phyloP scores from a whole-genome alignment of 1,284 basidiomycete species.

The Exobasidium cylindrosporum region DNA sequence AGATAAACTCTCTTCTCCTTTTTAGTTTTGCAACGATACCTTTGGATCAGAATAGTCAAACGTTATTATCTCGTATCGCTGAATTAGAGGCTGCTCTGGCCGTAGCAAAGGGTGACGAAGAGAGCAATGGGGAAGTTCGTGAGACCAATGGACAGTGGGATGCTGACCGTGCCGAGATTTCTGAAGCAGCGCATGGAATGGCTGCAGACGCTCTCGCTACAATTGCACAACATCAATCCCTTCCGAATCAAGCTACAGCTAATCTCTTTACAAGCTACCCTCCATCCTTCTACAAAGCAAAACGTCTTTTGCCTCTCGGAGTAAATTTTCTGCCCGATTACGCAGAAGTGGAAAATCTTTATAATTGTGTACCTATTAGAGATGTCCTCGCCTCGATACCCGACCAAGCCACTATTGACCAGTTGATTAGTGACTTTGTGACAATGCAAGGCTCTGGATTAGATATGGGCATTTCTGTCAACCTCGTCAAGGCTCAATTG shows the following conservation, averaged over 20 bases:
- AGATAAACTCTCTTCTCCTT: no score
- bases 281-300: background rate
- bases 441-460: background rate
- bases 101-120: background rate
- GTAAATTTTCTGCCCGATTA: background rate
- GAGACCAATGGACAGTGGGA: background rate
- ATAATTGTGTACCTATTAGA: background rate
- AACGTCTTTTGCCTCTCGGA: background rate
- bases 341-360: background rate
- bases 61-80: background rate
- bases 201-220: slow-evolving; percentile 16
- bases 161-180: background rate
- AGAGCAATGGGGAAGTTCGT: background rate
- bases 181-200: slow-evolving; percentile 9
- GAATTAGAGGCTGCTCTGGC: slow-evolving; percentile 1
- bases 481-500: background rate
- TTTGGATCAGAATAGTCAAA: background rate
- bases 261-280: background rate
- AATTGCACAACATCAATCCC: slow-evolving; percentile 14
- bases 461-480: slow-evolving; percentile 4
- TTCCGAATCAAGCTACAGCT: background rate
- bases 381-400: background rate
- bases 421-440: background rate
- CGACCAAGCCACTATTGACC: background rate
- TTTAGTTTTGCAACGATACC: background rate